Conservation (phyloP, 495 filamentous ascomycete genomes). For the Tricharina praecox region DNA sequence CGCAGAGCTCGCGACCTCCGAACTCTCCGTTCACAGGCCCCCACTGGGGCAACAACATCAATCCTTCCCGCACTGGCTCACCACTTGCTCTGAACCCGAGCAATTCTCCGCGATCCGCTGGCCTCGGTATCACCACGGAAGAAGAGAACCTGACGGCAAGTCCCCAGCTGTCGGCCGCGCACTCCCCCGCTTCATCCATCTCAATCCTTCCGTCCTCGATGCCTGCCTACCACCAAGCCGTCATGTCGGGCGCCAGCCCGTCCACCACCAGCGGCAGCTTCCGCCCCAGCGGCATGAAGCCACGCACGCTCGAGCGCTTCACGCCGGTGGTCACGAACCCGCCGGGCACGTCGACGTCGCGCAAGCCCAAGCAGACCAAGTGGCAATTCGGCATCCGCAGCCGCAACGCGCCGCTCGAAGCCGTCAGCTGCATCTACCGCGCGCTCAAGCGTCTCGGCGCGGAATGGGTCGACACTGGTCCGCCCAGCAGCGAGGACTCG, state of each 20-base stretch:
- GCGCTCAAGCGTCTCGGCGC: conserved; percentile 74
- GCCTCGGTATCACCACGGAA: conserved; percentile 18
- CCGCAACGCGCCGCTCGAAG: conserved; percentile 81
- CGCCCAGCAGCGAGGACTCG: background rate
- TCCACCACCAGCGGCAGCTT: background rate
- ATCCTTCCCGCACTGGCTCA: conserved; percentile 17
- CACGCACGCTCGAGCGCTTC: background rate
- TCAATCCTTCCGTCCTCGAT: conserved; percentile 79
- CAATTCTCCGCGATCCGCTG: background rate
- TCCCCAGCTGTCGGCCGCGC: conserved; percentile 2
- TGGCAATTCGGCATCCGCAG: conserved; percentile 98
- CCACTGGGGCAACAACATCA: conserved; percentile 7
- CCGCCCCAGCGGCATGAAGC: background rate
- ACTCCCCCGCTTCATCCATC: conserved; percentile 32
- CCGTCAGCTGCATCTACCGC: conserved; percentile 82
- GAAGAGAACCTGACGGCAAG: background rate
- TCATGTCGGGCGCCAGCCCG: conserved; percentile 38
- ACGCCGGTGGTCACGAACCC: conserved; percentile 1
- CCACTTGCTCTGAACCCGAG: conserved; percentile 15
- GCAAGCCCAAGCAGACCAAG: conserved; percentile 53
- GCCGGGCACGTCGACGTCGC: conserved; percentile 26
- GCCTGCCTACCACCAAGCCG: conserved; percentile 73
- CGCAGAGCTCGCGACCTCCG: conserved; percentile 18
- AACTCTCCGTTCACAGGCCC: conserved; percentile 8
- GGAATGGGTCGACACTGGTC: conserved; percentile 49